Evolutionary conservation across 139 green algal genomes (phyloP), one percentile per base, ranked within the genome.

Genomic region (Micractinium conductrix): DNA sequence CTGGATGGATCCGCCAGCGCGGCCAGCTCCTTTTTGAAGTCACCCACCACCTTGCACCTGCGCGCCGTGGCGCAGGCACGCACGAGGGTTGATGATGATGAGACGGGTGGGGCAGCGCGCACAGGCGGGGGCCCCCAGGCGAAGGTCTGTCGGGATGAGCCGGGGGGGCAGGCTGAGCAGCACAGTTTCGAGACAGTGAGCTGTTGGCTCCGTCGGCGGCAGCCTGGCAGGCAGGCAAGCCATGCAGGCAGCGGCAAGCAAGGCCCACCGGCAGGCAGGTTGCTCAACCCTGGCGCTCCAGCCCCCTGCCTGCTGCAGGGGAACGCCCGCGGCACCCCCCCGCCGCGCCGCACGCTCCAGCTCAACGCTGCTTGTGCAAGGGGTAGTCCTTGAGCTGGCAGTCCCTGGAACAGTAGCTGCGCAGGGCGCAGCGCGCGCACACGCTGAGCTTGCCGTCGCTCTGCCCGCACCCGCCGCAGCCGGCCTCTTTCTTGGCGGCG

Each of bases 301-400:
- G 19, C 10, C 2, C 53, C 53, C 53, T 22, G 53, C 53, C 53
- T 62, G 53, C 19, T 22, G 53, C 53, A 62, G 53, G 53, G 53
- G 48, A 58, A 58, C 16, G 48, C 48, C 48, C 48, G 16, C 48
- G 16, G 48, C 48, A 58, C 48, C 48, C 48, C 48, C 12, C 48
- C 16, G 12, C 48, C 12, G 16, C 48, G 48, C 12, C 48, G 16
- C 12, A 58, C 48, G 16, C 16, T 43, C 33, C 33, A 28, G 10
- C 65, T 72, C 65, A 72, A 33, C 65, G 65, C 65, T 72, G 65
- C 65, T 72, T 72, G 65, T 72, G 65, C 9, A 26, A 17, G 14
- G 65, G 65, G 33, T 44, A 72, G 65, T 72, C 65, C 12, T 38
- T 38, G 33, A 44, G 1, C 19, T 72, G 65, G 65, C 65, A 72